Evolutionary conservation across 306 rosid species (phyloP), one percentile per base, ranked within the genome.

Genomic region (Castanopsis chinensis): DNA sequence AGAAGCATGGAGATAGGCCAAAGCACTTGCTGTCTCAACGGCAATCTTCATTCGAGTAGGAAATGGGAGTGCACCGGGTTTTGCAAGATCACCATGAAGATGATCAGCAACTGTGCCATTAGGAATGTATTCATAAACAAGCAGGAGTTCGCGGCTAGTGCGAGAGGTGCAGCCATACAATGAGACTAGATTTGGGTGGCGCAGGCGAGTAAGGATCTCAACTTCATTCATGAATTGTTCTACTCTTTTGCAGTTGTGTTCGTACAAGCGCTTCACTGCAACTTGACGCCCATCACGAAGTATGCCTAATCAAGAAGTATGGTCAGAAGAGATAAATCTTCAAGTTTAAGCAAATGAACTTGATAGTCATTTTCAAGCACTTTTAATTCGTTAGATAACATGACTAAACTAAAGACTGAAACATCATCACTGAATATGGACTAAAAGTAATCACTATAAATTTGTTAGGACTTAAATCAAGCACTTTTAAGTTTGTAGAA

Each of bases 61-160:
- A 95, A 97, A 94, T 14, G 90, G 67, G 10, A 89, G 77, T 20
- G 55, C 77, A 58, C 89, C 86, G 2, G 88, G 88, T 61, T 88
- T 83, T 12, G 88, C 88, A 18, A 53, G 61, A 56, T 69, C 49
- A 1, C 99, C 97, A 8, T 91, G 95, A 78, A 94, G 92, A 80
- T 94, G 92, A 56, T 92, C 97, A 17, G 97, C 97, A 18, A 94
- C 87, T 2, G 97, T 94, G 78, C 97, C 97, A 41, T 94, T 94
- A 1, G 95, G 63, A 58, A 94, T 51, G 54, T 87, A 94, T 74
- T 94, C 99, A 1, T 94, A 94, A 3, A 91, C 99, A 28, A 94
- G 95, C 9, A 92, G 86, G 73, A 94, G 99, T 67, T 91, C 99
- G 1, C 89, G 97, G 77, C 95, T 78, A 63, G 82, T 92, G 61